Percentiles rank a stretch among this genome's conserved stretches.
Evolutionary conservation across 1,139 yeast genomes (phyloP).

Genomic region (Pichia sp.): DNA sequence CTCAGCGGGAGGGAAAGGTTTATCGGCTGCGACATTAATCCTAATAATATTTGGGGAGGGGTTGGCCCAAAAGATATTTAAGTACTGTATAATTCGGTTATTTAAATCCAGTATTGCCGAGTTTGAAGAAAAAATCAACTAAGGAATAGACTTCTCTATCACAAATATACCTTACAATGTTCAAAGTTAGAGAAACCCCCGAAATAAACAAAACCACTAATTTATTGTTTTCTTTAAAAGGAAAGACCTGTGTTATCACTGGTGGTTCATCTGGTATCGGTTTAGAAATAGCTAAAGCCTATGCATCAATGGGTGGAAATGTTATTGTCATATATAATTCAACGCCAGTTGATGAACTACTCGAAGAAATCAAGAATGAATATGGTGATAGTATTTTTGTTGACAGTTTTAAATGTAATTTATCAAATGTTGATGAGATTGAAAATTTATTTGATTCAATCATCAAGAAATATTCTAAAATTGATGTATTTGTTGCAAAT

Average conservation of each 20-base stretch:
- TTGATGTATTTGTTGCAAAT: constrained; percentile 60
- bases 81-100: too few species aligned
- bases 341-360: constrained; percentile 52
- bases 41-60: too few species aligned
- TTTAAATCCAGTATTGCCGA: too few species aligned
- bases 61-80: too few species aligned
- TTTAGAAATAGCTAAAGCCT: constrained; percentile 77
- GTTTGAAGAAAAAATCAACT: too few species aligned
- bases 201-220: background rate
- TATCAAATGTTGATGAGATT: constrained; percentile 40
- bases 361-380: constrained; percentile 33
- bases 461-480: constrained; percentile 48
- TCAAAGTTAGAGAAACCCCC: constrained; percentile 6
- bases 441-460: constrained; percentile 37
- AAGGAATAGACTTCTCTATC: too few species aligned
- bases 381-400: constrained; percentile 44
- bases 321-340: constrained; percentile 77
- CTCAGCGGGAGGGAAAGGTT: too few species aligned
- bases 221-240: constrained; percentile 63
- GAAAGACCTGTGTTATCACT: constrained; percentile 79
- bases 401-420: constrained; percentile 46
- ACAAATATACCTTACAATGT: constrained; percentile 1
- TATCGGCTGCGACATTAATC: too few species aligned
- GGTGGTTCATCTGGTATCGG: constrained; percentile 91
- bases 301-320: constrained; percentile 87